A percentile compares a stretch with the other conserved stretches of the same genome.
Evolutionary conservation across 2,329 filamentous ascomycete species (phyloP).

Genomic region (Alternaria rosae): DNA sequence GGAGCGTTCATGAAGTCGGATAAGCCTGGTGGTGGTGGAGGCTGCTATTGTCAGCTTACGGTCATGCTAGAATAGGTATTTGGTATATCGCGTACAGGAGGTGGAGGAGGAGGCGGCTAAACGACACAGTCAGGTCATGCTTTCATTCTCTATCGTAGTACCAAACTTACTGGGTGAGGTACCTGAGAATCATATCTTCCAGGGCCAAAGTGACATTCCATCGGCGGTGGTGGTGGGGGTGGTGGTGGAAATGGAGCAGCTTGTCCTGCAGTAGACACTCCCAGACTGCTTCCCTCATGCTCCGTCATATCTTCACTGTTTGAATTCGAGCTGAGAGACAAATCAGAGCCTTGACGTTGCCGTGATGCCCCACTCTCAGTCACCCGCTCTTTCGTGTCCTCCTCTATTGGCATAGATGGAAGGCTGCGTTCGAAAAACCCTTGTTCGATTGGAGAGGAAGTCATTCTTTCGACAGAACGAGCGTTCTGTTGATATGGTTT

Average conservation of each 20-base stretch:
- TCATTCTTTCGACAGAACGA: background rate
- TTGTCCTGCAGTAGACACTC: background rate
- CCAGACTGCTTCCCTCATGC: background rate
- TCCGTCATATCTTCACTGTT: background rate
- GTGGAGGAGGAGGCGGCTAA: background rate
- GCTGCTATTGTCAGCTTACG: background rate
- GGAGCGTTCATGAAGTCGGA: background rate
- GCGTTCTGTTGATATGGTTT: background rate
- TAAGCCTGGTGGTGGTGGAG: background rate
- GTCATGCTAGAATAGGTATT: background rate
- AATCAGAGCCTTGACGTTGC: background rate
- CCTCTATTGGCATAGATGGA: background rate
- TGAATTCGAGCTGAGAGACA: background rate
- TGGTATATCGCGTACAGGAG: background rate
- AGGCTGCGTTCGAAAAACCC: background rate
- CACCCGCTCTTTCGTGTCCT: background rate
- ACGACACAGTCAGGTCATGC: background rate
- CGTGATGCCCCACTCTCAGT: background rate
- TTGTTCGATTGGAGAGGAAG: background rate
- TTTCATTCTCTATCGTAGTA: rapidly evolving
- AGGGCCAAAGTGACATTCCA: background rate
- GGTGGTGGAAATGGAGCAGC: background rate
- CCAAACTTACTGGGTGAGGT: background rate
- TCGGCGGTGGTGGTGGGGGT: background rate
- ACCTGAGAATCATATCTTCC: background rate